Evolutionary conservation across 768 basidiomycete species (phyloP), one percentile per base, ranked within the genome.

Genomic region (Auricularia auricula-judae): DNA sequence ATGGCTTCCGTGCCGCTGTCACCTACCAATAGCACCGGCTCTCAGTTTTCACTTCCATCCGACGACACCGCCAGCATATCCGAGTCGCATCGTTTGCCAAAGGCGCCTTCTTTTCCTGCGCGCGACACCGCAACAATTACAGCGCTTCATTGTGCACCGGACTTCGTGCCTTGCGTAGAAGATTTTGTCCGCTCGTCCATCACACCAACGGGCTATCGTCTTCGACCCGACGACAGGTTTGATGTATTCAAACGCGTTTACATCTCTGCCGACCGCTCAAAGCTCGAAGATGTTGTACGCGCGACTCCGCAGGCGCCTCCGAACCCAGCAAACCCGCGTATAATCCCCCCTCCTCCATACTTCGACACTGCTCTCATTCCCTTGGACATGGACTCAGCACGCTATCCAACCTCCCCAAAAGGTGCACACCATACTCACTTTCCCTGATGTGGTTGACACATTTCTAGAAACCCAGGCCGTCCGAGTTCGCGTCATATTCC

Each of bases 301-400:
- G 68, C 68, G 1, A 54, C 56, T 7, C 68, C 68, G 1, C 53
- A 62, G 2, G 36, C 63, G 4, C 4, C 42, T 3, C 53, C 62
- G 4, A 35, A 3, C 39, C 39, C 3, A n/a, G 42, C n/a, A 61
- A 63, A 10, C 35, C 42, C 4, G 2, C 43, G 3, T 4, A 18
- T 16, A 51, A 51, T 5, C 59, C 66, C 29, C 29, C 54, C 39
- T 3, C 51, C 68, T 23, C 56, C 64, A 4, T 53, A 54, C 7
- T 63, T 66, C 51, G 67, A 68, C 58, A 64, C 63, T 53, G 67
- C 66, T 2, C 64, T 68, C 29, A n/a, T 61, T 42, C 29, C 62
- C 18, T 14, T 42, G 21, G 39, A 56, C 8, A n/a, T 5, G 53
- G 33, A 18, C 2, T 2, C 34, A 7, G n/a, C 18, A 34, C 16